Base-by-base conservation (phyloP, 345 rosid species). In the Syzygium aqueum region DNA sequence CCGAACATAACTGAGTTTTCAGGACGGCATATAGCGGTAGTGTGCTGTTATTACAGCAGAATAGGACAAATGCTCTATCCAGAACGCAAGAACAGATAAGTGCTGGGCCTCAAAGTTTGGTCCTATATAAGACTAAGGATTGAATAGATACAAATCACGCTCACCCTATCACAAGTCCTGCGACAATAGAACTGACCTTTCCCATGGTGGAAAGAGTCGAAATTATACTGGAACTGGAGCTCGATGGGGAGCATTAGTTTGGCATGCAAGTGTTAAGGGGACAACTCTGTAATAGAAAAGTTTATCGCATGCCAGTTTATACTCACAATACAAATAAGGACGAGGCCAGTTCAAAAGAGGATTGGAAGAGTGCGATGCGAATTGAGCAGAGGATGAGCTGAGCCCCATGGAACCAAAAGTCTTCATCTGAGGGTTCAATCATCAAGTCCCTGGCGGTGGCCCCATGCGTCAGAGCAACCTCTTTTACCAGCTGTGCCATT, bases 1-100 rank as follows among this genome's bases (percentile, higher is more conserved):
- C 77, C 7, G 77, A 30, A 65, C 61, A 22, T 85, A 96, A 98
- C 93, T 94, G 98, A 30, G 96, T 25, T 56, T 56, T 94, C 65
- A 97, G 96, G 19, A 96, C 92, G 19, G 95, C 98, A 28, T 94
- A 95, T 23, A 95, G 95, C 1, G 98, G 98, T 37, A 95, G 89
- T 37, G 98, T 96, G 78, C 97, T 95, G 89, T 94, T 94, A 86
- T 98, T 94, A 88, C 98, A 95, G 14, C 94, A 90, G 86, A 95
- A 92, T 94, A 94, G 98, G 85, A 97, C 89, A 50, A 94, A 61
- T 9, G 61, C 94, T 91, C 98, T 95, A 87, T 33, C 33, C 85
- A 57, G n/a, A 46, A 37, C 37, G 19, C 40, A 49, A 61, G 52
- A 16, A 49, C 80, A 0, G 37, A 6, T 43, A 43, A 65, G 80